Evolutionary conservation across 164 flowering plant species (phyloP).

Genomic region (Sedum album): DNA sequence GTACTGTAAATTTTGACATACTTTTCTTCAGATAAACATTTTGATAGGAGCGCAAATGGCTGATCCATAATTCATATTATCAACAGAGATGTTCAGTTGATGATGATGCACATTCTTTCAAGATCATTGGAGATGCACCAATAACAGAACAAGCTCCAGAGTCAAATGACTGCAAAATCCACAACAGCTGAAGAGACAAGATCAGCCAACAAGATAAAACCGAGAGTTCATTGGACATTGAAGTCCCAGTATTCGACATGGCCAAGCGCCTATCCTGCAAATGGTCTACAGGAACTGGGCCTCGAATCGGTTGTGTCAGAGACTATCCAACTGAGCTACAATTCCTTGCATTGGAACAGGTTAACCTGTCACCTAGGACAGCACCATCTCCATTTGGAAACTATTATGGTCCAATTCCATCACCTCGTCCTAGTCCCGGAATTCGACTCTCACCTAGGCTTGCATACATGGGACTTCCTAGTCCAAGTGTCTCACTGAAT

Average conservation of each 20-base stretch:
- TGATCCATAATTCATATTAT: background rate
- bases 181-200: background rate
- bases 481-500: constrained; percentile 23
- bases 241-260: constrained; percentile 9
- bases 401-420: constrained; percentile 38
- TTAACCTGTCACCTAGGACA: constrained; percentile 34
- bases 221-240: background rate
- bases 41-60: background rate
- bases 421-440: constrained; percentile 72
- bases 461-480: constrained; percentile 59
- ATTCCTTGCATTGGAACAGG: constrained; percentile 40
- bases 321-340: constrained; percentile 42
- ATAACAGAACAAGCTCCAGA: background rate
- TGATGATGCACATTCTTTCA: constrained; percentile 20
- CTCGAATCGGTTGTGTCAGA: constrained; percentile 41
- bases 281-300: constrained; percentile 38
- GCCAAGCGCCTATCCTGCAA: constrained; percentile 28
- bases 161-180: background rate
- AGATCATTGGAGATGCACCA: background rate
- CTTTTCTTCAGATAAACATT: background rate
- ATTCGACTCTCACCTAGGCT: constrained; percentile 70
- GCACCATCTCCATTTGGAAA: constrained; percentile 9
- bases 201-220: constrained; percentile 5
- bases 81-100: constrained; percentile 31
- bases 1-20: constrained; percentile 16